Evolutionary conservation across 805 yeast species (phyloP), one percentile per base, ranked within the genome.

Genomic region (Starmerella vaccinii): DNA sequence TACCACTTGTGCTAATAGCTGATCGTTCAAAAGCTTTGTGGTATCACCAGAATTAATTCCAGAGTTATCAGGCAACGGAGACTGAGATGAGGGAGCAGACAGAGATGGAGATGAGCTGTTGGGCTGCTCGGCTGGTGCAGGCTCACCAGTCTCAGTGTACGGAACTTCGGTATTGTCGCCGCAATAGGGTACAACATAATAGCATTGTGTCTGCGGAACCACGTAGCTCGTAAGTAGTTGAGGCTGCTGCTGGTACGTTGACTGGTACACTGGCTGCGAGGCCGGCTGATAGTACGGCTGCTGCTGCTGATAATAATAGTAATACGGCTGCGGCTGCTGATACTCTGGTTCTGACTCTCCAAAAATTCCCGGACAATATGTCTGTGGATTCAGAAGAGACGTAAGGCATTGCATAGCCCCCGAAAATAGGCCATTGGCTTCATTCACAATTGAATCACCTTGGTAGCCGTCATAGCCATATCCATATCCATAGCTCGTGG

Each of bases 281-380:
- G n/a, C n/a, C n/a, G 49, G 49, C 34, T 46, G 35, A 33, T 46
- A 46, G 35, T 46, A 46, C 23, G 41, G 49, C 33, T 33, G 41
- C 18, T 18, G 26, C 18, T 34, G n/a, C 33, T 27, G 15, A 16
- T 32, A 32, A 12, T 32, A 32, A 13, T n/a, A 16, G 38, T 23
- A 27, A 12, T 29, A 18, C 45, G 18, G 21, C 13, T 22, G 33
- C 34, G 30, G 27, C 21, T 27, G 8, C 24, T 27, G 16, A 22
- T 32, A 3, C 38, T 43, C 15, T 12, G 26, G 30, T 5, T 30
- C 35, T 4, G 12, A 5, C 12, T 19, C 21, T 2, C 26, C 39
- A 15, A 26, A 27, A n/a, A 32, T 32, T 1, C 45, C 45, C 16
- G 45, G 45, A 27, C 45, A 41, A 27, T 19, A 41, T 5, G 23